Evolutionary conservation across 1,284 basidiomycete species (phyloP), one percentile per base, ranked within the genome.

Genomic region (Flammula alnicola): DNA sequence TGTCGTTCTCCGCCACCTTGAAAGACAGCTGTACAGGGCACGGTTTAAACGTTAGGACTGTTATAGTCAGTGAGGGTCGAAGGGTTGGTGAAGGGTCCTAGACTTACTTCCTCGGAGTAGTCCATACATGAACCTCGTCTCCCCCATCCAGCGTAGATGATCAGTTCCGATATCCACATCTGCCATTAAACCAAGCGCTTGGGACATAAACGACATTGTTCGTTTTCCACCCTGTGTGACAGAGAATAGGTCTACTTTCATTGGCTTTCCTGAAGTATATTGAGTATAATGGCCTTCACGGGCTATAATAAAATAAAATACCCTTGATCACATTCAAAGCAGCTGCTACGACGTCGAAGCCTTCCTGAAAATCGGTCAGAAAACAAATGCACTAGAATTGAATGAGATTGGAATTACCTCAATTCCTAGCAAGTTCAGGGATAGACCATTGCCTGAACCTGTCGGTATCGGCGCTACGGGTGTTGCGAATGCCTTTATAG

Each of bases 121-220:
- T 3, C 95, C 95, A 44, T 86, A 75, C n/a, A 91, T 64, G 70
- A 98, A 99, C 1, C 96, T 86, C 6, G 81, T 76, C 64, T 94
- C 91, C n/a, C 96, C 96, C 81, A 99, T 86, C 85, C 93, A 97
- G 3, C 96, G 83, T 37, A 95, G 68, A 60, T 91, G 73, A 51
- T 98, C 95, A 0, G 95, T 98, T 12, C 92, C 88, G 37, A 92
- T 69, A 66, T 96, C 93, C 22, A 95, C 61, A 61, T 98, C 95
- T 7, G 95, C 93, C 84, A 97, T 92, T 26, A 99, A 76, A 0
- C 96, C 96, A 14, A 95, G 69, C 0, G 91, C 84, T 66, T 93
- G 88, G 0, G 91, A 87, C 75, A 98, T 85, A 77, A 95, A 98
- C 7, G 91, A 92, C 61, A 93, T 82, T n/a, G 78, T 78, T n/a